These are phyloP conservation scores for Quercus phellos DNA, from an alignment of 331 rosid genomes.

Conservation along the genomic window DNA sequence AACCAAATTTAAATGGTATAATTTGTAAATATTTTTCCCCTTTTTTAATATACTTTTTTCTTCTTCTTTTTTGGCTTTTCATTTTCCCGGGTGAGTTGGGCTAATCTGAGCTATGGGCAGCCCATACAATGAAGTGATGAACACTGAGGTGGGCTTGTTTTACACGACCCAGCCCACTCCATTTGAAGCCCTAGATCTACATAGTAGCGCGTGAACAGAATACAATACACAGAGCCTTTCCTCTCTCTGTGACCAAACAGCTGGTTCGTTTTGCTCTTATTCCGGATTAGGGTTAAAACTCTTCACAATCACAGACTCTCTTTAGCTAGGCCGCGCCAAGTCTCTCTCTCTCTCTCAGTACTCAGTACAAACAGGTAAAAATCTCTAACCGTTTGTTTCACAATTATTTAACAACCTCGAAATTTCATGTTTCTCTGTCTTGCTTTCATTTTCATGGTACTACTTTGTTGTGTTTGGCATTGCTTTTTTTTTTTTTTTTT, in stretches of 20 bases:
- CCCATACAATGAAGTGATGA: background rate
- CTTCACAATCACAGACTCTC: conserved; percentile 24
- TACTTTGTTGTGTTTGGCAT: background rate
- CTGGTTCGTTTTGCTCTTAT: conserved; percentile 30
- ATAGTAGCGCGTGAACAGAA: background rate
- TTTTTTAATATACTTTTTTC: too few relatives aligned
- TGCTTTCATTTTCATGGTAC: background rate
- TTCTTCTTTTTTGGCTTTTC: too few relatives aligned
- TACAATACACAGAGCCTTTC: background rate
- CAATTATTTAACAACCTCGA: background rate
- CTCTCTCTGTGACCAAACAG: conserved; percentile 49
- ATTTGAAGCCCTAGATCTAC: background rate
- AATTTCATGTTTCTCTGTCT: background rate
- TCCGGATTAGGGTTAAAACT: conserved; percentile 59
- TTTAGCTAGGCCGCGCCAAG: conserved; percentile 31
- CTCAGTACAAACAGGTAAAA: conserved; percentile 17
- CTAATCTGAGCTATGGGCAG: background rate
- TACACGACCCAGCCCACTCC: background rate
- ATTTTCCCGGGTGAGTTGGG: background rate
- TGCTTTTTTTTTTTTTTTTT: background rate
- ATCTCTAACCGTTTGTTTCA: conserved; percentile 13
- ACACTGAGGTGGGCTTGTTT: background rate
- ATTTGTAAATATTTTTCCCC: too few relatives aligned
- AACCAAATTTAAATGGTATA: too few relatives aligned
- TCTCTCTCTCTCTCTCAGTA: background rate